A percentile compares a stretch with the other conserved stretches of the same genome.
Conservation (phyloP, 2,329 filamentous ascomycete species). For the Thelonectria olida region DNA sequence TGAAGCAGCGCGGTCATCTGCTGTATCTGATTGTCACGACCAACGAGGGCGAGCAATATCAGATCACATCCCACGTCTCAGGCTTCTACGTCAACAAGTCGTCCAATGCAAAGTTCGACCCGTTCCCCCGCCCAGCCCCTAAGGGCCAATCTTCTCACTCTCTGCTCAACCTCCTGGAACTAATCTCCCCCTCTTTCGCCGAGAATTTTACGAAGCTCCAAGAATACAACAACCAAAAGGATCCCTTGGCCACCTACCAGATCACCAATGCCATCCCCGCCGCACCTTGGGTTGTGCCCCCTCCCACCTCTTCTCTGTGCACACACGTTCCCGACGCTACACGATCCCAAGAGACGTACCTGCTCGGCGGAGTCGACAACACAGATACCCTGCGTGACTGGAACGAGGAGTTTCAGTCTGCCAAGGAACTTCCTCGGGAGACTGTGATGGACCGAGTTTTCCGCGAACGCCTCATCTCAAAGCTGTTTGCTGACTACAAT, state of each 20-base stretch:
- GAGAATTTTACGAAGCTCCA: slow-evolving; percentile 80
- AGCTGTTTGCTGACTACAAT: slow-evolving; percentile 97
- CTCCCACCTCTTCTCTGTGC: slow-evolving; percentile 69
- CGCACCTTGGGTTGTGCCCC: slow-evolving; percentile 88
- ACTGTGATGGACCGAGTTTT: slow-evolving; percentile 96
- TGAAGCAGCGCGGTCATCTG: slow-evolving; percentile 90
- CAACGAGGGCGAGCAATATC: slow-evolving; percentile 92
- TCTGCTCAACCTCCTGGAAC: slow-evolving; percentile 78
- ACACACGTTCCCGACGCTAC: slow-evolving; percentile 85
- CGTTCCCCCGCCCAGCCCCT: slow-evolving; percentile 79
- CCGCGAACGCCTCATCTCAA: slow-evolving; percentile 90
- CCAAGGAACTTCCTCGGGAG: slow-evolving; percentile 91
- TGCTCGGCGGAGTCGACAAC: slow-evolving; percentile 91
- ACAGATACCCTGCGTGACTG: slow-evolving; percentile 95
- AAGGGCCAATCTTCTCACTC: slow-evolving; percentile 87
- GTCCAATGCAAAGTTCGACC: slow-evolving; percentile 94
- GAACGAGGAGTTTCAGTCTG: slow-evolving; percentile 99
- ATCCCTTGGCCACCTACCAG: slow-evolving; percentile 92
- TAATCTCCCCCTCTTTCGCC: slow-evolving; percentile 85
- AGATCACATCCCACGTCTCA: slow-evolving; percentile 91
- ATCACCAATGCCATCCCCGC: slow-evolving; percentile 94
- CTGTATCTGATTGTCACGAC: slow-evolving; percentile 90
- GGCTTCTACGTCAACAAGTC: slow-evolving; percentile 98
- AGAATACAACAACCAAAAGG: slow-evolving; percentile 84
- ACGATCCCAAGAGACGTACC: slow-evolving; percentile 89